A percentile compares a stretch with the other conserved stretches of the same genome.
Conservation (phyloP, 169 alveolate species). For the Plasmodium yoelii region DNA sequence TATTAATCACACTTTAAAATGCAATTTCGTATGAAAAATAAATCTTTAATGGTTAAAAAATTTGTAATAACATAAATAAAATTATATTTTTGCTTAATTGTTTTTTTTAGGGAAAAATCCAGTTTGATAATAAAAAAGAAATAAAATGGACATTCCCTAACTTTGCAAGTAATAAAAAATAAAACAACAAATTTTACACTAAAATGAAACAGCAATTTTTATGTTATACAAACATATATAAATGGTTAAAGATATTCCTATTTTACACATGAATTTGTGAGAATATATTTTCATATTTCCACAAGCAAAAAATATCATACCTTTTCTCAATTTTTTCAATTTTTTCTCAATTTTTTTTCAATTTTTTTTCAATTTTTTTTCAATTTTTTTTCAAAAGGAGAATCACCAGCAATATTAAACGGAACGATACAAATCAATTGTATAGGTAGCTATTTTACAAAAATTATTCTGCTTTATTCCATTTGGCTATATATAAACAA, state of each 20-base stretch:
- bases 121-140: conserved; percentile 26
- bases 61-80: neutral
- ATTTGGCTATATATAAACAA: no score
- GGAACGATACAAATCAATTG: no score
- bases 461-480: no score
- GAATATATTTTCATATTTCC: neutral
- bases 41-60: neutral
- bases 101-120: conserved; percentile 35
- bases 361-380: neutral
- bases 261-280: neutral
- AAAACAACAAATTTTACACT: neutral
- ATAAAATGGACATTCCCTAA: conserved; percentile 37
- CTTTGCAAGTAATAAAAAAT: conserved; percentile 24
- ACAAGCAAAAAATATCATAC: no score
- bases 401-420: neutral
- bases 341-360: no score
- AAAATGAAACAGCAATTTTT: neutral
- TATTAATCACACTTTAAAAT: conserved; percentile 14
- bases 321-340: no score
- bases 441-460: no score
- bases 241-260: neutral
- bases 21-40: conserved; percentile 13
- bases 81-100: neutral
- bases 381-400: conserved; percentile 5
- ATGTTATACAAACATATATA: neutral